These are phyloP conservation scores for Solanum gracilifrons DNA, from an alignment of 257 asterid species.

Conservation along the genomic window DNA sequence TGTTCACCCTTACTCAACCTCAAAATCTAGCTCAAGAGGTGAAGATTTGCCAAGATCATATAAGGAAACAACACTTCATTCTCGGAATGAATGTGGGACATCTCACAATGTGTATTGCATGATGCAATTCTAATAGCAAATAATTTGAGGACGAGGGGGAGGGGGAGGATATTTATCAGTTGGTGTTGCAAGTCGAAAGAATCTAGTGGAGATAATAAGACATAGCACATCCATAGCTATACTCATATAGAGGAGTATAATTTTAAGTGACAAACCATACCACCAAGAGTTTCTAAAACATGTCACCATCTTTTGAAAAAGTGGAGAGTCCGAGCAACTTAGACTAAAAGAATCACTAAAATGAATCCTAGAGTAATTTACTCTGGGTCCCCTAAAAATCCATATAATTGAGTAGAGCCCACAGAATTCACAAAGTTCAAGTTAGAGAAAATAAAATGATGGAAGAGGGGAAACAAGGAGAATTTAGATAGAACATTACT, in stretches of 20 bases:
- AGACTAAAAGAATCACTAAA: not conserved
- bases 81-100: not conserved
- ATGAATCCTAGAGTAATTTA: not conserved
- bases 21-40: not conserved
- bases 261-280: not conserved
- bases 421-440: not conserved
- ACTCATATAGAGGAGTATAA: not conserved
- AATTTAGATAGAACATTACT: slow-evolving; percentile 33
- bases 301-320: not conserved
- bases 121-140: not conserved
- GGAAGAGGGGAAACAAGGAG: not conserved
- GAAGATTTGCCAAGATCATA: not conserved
- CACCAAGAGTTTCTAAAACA: not conserved
- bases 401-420: not conserved
- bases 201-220: not conserved
- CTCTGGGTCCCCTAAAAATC: not conserved
- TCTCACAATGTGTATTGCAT: not conserved
- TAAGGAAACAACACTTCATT: not conserved
- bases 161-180: not conserved
- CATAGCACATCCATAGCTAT: not conserved
- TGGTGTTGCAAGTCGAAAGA: not conserved
- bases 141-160: not conserved
- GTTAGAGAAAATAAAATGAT: not conserved
- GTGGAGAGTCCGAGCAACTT: too few relatives aligned
- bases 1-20: not conserved